phyloP scores from a whole-genome alignment of 805 yeast species.

The Yarrowia porcina region DNA sequence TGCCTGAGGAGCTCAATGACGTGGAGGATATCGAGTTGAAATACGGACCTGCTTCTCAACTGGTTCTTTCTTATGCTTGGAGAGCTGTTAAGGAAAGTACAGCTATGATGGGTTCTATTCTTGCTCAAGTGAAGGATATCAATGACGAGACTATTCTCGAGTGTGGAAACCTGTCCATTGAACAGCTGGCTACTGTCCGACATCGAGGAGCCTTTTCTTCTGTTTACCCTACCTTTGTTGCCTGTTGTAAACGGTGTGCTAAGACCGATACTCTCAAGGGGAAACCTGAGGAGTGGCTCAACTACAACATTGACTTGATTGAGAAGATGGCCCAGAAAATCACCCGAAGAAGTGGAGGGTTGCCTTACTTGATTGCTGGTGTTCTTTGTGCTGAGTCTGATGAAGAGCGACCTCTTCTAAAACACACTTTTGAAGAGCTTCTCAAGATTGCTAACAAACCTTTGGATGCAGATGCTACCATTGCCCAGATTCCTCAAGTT shows the following conservation, averaged over 20 bases:
- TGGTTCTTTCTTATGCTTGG: slow-evolving; percentile 69
- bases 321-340: slow-evolving; percentile 62
- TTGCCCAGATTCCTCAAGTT: slow-evolving; percentile 66
- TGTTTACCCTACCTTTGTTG: slow-evolving; percentile 73
- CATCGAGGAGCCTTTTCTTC: slow-evolving; percentile 94
- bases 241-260: slow-evolving; percentile 59
- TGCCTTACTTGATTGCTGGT: slow-evolving; percentile 76
- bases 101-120: slow-evolving; percentile 47
- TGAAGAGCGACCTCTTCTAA: slow-evolving; percentile 43
- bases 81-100: slow-evolving; percentile 78
- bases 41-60: slow-evolving; percentile 42
- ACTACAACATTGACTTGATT: slow-evolving; percentile 51
- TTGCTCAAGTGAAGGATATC: slow-evolving; percentile 40
- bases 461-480: slow-evolving; percentile 42
- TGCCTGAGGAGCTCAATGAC: slow-evolving; percentile 43
- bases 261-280: slow-evolving; percentile 35
- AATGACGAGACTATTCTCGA: slow-evolving; percentile 35
- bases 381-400: slow-evolving; percentile 54
- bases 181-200: slow-evolving; percentile 67
- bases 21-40: slow-evolving; percentile 32
- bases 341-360: slow-evolving; percentile 88
- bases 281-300: slow-evolving; percentile 57
- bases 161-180: slow-evolving; percentile 55
- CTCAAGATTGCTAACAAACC: slow-evolving; percentile 54
- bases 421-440: slow-evolving; percentile 51